phyloP scores from a whole-genome alignment of 108 stramenopile genomes.

The Nannochloropsis salina region DNA sequence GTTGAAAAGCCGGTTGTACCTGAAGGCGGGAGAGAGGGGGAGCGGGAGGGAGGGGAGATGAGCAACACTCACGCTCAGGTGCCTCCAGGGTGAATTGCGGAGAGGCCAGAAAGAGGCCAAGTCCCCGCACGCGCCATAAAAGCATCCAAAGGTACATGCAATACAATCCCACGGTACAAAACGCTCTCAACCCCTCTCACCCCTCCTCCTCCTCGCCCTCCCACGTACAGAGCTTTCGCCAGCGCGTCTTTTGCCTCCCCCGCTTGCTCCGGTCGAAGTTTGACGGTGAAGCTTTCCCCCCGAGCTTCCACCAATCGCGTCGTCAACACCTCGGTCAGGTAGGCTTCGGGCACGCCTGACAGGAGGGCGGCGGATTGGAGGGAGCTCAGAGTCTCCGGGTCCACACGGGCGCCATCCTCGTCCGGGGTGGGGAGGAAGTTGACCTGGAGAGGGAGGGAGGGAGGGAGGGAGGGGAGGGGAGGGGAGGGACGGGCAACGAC shows the following conservation, averaged over 20 bases:
- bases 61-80: too few relatives aligned
- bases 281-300: constrained; percentile 70
- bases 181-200: background rate
- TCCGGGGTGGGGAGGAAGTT: background rate
- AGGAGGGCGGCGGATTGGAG: constrained; percentile 65
- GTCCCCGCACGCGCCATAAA: too few relatives aligned
- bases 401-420: background rate
- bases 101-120: too few relatives aligned
- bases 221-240: constrained; percentile 82
- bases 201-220: background rate
- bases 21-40: background rate
- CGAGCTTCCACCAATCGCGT: constrained; percentile 62
- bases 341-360: constrained; percentile 69
- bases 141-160: background rate
- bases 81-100: too few relatives aligned
- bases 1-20: constrained; percentile 66
- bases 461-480: background rate
- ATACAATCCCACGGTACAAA: background rate
- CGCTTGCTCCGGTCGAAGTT: constrained; percentile 69
- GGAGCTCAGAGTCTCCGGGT: background rate
- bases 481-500: background rate
- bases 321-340: constrained; percentile 67
- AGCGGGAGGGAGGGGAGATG: background rate
- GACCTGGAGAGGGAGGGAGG: background rate
- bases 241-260: constrained; percentile 82